These are phyloP conservation scores for Boletus pseudopeckii DNA, from an alignment of 768 basidiomycete species.

Conservation along the genomic window DNA sequence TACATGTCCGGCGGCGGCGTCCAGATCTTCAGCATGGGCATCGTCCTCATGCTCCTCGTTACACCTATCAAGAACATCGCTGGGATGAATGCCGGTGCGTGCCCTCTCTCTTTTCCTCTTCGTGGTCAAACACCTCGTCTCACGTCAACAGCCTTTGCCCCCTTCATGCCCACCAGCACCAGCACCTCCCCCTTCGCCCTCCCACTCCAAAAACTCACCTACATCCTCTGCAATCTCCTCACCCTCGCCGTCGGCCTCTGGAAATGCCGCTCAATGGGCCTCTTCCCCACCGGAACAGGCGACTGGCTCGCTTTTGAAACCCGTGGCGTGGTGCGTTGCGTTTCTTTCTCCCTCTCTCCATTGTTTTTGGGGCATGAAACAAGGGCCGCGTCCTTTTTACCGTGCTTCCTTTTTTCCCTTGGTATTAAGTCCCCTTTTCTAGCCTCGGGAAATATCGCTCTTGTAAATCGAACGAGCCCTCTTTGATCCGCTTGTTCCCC, in stretches of 20 bases:
- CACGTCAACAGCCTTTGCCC: constrained; percentile 59
- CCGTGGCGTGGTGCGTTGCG: constrained; percentile 50
- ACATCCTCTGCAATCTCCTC: constrained; percentile 67
- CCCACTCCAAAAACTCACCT: constrained; percentile 67
- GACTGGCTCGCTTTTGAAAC: constrained; percentile 96
- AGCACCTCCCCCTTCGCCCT: constrained; percentile 45
- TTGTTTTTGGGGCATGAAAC: no score
- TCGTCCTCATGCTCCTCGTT: constrained; percentile 88
- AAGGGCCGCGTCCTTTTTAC: no score
- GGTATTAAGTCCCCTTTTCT: not conserved
- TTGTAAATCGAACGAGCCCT: constrained; percentile 18
- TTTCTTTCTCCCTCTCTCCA: no score
- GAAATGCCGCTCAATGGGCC: constrained; percentile 92
- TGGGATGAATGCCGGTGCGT: constrained; percentile 73
- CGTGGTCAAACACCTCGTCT: not conserved
- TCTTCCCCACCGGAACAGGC: constrained; percentile 85
- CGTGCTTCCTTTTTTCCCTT: no score
- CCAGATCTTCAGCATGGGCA: constrained; percentile 96
- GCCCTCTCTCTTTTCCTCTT: not conserved
- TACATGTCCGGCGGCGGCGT: constrained; percentile 98
- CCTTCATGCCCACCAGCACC: constrained; percentile 50
- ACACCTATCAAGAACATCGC: constrained; percentile 82
- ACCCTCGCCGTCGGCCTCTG: constrained; percentile 84
- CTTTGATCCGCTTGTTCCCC: not conserved
- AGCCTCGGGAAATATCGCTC: constrained; percentile 48